A percentile compares a stretch with the other conserved stretches of the same genome.
Conservation (phyloP, 352 stramenopile genomes). For the Phytophthora litchii region DNA sequence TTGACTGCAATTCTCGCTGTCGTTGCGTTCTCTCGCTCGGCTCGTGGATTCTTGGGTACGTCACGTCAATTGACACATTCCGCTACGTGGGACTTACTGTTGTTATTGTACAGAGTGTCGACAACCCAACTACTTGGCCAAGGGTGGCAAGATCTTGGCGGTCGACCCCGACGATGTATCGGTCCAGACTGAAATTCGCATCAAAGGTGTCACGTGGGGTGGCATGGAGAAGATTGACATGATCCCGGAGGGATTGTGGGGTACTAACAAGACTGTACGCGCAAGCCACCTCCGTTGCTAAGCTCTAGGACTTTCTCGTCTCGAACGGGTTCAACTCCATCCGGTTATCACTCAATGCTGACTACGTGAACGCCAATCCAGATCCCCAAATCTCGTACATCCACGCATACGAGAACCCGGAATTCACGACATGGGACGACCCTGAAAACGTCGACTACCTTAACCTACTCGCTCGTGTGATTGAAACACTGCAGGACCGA, state of each 20-base stretch:
- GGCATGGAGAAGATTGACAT: conserved; percentile 78
- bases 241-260: conserved; percentile 68
- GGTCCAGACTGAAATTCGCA: conserved; percentile 55
- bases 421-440: conserved; percentile 58
- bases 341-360: conserved; percentile 58
- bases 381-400: conserved; percentile 59
- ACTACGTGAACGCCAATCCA: conserved; percentile 49
- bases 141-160: conserved; percentile 59
- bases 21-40: neutral
- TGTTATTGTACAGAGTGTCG: conserved; percentile 49
- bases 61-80: conserved; percentile 1
- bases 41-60: conserved; percentile 15
- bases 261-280: conserved; percentile 30
- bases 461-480: conserved; percentile 58
- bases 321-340: conserved; percentile 76
- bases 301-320: conserved; percentile 51
- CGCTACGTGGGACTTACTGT: neutral
- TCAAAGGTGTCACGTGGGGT: conserved; percentile 68
- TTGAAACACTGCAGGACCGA: conserved; percentile 58
- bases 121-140: conserved; percentile 66
- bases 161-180: conserved; percentile 47
- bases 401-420: conserved; percentile 65
- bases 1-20: conserved; percentile 1
- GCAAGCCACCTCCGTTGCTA: conserved; percentile 56
- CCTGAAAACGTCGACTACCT: conserved; percentile 55